Base-by-base conservation (phyloP, 441 rosid genomes). In the Corymbia citriodora region DNA sequence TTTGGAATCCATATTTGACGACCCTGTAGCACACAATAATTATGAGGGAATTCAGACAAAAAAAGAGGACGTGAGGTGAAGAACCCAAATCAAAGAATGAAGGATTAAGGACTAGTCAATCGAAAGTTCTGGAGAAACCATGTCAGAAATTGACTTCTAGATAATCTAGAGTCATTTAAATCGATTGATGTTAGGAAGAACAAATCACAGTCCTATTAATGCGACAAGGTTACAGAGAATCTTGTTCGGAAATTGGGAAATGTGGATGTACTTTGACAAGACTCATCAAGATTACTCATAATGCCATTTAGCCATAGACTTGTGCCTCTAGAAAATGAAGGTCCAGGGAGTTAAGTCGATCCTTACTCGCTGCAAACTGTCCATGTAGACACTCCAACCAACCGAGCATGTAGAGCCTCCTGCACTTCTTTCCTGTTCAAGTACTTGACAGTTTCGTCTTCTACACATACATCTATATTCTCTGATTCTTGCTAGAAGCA, bases 341-440 rank as follows among this genome's bases (percentile, higher is more conserved):
- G 29, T 74, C 50, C 83, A 10, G 21, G 29, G 83, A 74, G 50
- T 40, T 6, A 1, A 87, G 49, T 87, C 31, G 54, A 87, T 70
- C 50, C 87, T 92, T 93, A 95, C 97, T 89, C 68, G 93, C 94
- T 94, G 90, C 97, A 94, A 15, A 87, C 31, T 15, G 83, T 89
- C 97, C 97, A 95, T 83, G 10, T 50, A 7, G 74, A 57, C 55
- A 91, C 88, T 68, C 95, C 96, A 5, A 93, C 92, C n/a, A 94
- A 95, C 87, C 89, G 88, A 53, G 97, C 95, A 88, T 93, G 95
- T 31, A 95, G 88, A 91, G 96, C 95, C 87, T 91, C 90, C 91
- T 92, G 94, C n/a, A 95, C 96, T 88, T 95, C 96, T 93, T 92
- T 91, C 90, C 96, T 89, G 90, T 95, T 95, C 89, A 95, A 90